These are phyloP conservation scores for Hygrocybe punicea DNA, from an alignment of 768 basidiomycete species.

Conservation along the genomic window DNA sequence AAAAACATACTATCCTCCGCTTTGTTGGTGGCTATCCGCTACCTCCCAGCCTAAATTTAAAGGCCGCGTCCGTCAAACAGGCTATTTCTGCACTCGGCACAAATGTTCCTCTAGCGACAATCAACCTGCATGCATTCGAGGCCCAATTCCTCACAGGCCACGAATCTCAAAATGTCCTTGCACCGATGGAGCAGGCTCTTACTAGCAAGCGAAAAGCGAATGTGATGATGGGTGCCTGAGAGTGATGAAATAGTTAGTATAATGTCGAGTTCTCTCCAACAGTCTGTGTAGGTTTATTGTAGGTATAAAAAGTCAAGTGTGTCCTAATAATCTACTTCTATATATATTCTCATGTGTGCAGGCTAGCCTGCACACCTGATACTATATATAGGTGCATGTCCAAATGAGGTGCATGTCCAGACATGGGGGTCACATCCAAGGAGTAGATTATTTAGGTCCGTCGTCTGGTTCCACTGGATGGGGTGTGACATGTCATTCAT, in stretches of 20 bases:
- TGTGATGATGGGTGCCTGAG: neutral
- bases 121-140: neutral
- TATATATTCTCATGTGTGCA: no score
- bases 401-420: no score
- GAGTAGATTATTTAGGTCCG: no score
- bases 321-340: no score
- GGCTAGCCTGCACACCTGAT: no score
- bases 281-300: no score
- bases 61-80: neutral
- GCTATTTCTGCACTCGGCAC: neutral
- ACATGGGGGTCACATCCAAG: no score
- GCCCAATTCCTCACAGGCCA: neutral
- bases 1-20: constrained; percentile 10
- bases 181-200: constrained; percentile 3
- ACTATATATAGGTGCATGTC: no score
- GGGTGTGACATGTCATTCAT: no score
- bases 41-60: constrained; percentile 5
- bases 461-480: no score
- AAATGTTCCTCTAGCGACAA: neutral
- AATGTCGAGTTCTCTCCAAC: no score
- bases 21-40: constrained; percentile 13
- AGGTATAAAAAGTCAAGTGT: no score
- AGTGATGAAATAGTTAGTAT: neutral
- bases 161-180: neutral
- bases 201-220: neutral